Evolutionary conservation across 345 rosid species (phyloP).

Genomic region (Limnanthes douglasii): DNA sequence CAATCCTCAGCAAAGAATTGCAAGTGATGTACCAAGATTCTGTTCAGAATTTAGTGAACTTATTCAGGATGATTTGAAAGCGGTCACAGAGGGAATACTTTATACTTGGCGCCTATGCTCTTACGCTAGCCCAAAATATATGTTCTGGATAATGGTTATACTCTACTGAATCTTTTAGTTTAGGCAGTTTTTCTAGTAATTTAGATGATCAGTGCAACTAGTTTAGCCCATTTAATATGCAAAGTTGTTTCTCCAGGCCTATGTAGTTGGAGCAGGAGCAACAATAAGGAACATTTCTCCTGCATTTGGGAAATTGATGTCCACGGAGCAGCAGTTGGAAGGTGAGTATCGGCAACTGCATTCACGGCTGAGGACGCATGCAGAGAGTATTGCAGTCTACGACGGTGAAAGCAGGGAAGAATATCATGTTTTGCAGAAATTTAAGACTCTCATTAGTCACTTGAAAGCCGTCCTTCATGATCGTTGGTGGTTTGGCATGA

Average conservation of each 20-base stretch:
- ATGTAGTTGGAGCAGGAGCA: constrained; percentile 84
- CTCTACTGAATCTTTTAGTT: constrained; percentile 2
- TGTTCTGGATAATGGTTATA: constrained; percentile 87
- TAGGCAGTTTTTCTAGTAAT: not conserved
- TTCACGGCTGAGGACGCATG: constrained; percentile 93
- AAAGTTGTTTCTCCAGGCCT: constrained; percentile 30
- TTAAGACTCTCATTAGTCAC: constrained; percentile 59
- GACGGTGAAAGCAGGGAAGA: constrained; percentile 93
- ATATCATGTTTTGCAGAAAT: constrained; percentile 77
- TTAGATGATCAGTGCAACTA: no score
- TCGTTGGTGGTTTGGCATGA: constrained; percentile 99
- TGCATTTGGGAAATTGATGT: constrained; percentile 86
- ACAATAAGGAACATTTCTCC: constrained; percentile 86
- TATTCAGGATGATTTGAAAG: constrained; percentile 81
- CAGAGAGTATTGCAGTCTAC: constrained; percentile 97
- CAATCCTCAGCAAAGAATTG: constrained; percentile 91
- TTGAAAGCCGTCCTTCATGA: constrained; percentile 72
- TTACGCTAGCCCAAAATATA: constrained; percentile 94
- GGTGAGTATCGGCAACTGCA: constrained; percentile 97
- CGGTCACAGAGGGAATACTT: constrained; percentile 73
- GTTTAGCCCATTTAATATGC: not conserved
- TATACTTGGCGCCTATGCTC: constrained; percentile 96
- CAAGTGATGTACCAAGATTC: constrained; percentile 91
- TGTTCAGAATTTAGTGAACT: constrained; percentile 95
- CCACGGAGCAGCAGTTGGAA: constrained; percentile 89